Evolutionary conservation across 352 stramenopile species (phyloP).

Genomic region (Phytophthora citricola): DNA sequence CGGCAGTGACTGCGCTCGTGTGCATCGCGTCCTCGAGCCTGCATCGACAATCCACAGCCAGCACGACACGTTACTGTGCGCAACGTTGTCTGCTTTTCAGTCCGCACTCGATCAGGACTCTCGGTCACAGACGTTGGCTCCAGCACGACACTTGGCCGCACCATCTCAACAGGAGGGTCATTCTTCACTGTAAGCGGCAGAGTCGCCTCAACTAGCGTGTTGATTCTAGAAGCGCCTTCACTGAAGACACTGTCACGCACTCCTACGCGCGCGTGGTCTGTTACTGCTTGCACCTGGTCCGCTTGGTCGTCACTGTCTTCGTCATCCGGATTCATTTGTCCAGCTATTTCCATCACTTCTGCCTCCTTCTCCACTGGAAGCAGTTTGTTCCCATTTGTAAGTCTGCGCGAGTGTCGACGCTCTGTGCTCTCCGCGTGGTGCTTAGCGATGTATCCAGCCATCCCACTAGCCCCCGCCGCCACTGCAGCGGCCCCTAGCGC

Average conservation of each 20-base stretch:
- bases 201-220: slow-evolving; percentile 11
- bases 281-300: slow-evolving; percentile 32
- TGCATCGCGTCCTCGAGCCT: slow-evolving; percentile 57
- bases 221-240: not conserved
- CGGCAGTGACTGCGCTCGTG: slow-evolving; percentile 78
- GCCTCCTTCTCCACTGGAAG: slow-evolving; percentile 36
- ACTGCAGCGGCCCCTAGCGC: slow-evolving; percentile 48
- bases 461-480: slow-evolving; percentile 50
- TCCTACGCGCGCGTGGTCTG: slow-evolving; percentile 34
- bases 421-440: slow-evolving; percentile 26
- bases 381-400: slow-evolving; percentile 33
- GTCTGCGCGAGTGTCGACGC: slow-evolving; percentile 12
- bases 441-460: slow-evolving; percentile 57
- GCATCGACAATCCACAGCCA: slow-evolving; percentile 57
- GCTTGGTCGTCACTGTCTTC: slow-evolving; percentile 11
- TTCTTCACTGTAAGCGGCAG: slow-evolving; percentile 58
- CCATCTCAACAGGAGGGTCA: slow-evolving; percentile 41
- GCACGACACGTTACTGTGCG: slow-evolving; percentile 56
- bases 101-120: not conserved
- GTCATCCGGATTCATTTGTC: slow-evolving; percentile 16
- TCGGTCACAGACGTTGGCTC: not conserved
- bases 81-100: slow-evolving; percentile 13
- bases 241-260: slow-evolving; percentile 30
- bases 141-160: slow-evolving; percentile 16
- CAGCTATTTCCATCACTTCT: slow-evolving; percentile 22